A percentile compares a stretch with the other conserved stretches of the same genome.
These are phyloP conservation scores for Rhizophagus prolifer DNA, from an alignment of 192 early-diverging fungal genomes.

Conservation along the genomic window DNA sequence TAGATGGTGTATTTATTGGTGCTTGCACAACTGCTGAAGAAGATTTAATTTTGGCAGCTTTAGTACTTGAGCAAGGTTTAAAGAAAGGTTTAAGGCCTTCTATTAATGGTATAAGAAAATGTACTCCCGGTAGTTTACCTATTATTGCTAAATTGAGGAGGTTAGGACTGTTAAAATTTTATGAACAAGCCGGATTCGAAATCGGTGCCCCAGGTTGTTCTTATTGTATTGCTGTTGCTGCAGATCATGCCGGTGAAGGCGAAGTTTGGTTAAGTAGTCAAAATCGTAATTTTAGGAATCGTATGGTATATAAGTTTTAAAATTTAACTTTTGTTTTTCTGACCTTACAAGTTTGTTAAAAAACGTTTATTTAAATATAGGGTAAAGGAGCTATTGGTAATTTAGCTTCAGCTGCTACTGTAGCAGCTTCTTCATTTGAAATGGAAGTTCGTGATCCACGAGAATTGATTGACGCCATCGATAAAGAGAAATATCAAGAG, in stretches of 20 bases:
- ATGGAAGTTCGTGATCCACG: conserved; percentile 71
- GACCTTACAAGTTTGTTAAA: not conserved
- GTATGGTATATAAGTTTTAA: conserved; percentile 49
- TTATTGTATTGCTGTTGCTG: conserved; percentile 79
- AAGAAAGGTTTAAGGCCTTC: conserved; percentile 66
- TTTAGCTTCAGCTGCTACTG: conserved; percentile 74
- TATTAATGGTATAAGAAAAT: conserved; percentile 63
- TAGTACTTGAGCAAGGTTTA: conserved; percentile 73
- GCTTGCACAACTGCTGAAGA: conserved; percentile 84
- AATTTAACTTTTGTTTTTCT: not conserved
- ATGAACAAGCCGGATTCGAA: conserved; percentile 73
- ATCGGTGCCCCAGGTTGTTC: conserved; percentile 78
- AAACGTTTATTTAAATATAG: not conserved
- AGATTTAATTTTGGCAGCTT: conserved; percentile 74
- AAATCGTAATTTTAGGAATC: conserved; percentile 85
- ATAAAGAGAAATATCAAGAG: conserved; percentile 60
- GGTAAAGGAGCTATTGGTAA: conserved; percentile 79
- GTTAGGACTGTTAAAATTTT: conserved; percentile 70
- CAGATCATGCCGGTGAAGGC: conserved; percentile 74
- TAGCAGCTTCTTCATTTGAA: conserved; percentile 75
- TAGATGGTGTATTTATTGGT: conserved; percentile 81
- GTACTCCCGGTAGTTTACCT: conserved; percentile 75
- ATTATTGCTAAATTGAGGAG: conserved; percentile 77
- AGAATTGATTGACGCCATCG: conserved; percentile 65
- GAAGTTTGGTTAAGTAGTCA: conserved; percentile 82